Base-by-base conservation (phyloP, 768 basidiomycete species). In the Tylopilus vinaceipallidus region DNA sequence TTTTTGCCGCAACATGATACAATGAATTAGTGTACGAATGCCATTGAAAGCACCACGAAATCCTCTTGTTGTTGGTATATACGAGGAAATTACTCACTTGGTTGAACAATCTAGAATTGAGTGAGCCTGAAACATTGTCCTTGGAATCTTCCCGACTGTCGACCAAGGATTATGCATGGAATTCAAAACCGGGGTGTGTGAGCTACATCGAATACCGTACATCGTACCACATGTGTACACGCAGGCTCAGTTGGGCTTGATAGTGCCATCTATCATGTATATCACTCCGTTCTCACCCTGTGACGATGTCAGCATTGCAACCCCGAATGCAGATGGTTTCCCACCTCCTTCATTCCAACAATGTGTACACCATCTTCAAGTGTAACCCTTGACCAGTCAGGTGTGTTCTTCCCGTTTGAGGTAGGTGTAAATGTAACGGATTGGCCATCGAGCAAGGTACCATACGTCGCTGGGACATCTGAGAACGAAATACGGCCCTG, bases 341-440 rank as follows among this genome's bases (percentile, higher is more conserved):
- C 43, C 42, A 88, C 91, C 77, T 86, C 76, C 63, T 78, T 84
- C 76, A 73, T 80, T 1, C 63, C 74, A 19, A 80, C 54, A 35
- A 93, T 84, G 34, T 65, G 76, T 9, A 80, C 66, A 12, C 76
- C 76, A 33, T 75, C 76, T 46, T 84, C 79, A 12, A 92, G 57
- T 0, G 74, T 73, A 7, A 85, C 79, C 34, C 71, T 73, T 55
- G 71, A 69, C 88, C 88, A 91, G 33, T 79, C 76, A 5, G 76
- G 72, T 17, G 63, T 66, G 32, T 70, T 54, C 35, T 73, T 66
- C 24, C 60, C 67, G 2, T 61, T 61, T 4, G 53, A 29, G 35
- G 69, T 65, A 11, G 72, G 64, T 3, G 69, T 67, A 60, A 91
- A 83, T 0, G 76, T 71, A 30, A 92, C 74, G 3, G 77, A 73